phyloP scores from a whole-genome alignment of 31 red algal species.

The Asparagopsis taxiformis region DNA sequence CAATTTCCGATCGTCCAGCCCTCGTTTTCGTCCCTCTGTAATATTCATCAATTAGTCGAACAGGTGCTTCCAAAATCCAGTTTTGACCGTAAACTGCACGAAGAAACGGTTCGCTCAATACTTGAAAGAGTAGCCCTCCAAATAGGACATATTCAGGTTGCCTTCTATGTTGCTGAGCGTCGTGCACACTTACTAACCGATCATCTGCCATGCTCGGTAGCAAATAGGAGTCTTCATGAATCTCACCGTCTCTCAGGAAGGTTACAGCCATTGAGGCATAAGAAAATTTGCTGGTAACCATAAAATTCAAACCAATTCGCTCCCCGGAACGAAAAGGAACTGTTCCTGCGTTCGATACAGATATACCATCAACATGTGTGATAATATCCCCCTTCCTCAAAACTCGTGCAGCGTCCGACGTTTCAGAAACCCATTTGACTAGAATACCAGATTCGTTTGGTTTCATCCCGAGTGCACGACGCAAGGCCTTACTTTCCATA shows the following conservation, averaged over 20 bases:
- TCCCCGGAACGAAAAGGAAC: conserved; percentile 81
- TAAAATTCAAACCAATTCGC: conserved; percentile 79
- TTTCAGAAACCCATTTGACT: conserved; percentile 62
- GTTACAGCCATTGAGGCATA: conserved; percentile 50
- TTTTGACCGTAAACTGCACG: conserved; percentile 69
- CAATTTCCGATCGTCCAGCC: conserved; percentile 29
- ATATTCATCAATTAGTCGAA: conserved; percentile 60
- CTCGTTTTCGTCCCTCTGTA: conserved; percentile 26
- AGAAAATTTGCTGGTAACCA: conserved; percentile 80
- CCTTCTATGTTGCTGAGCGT: conserved; percentile 32
- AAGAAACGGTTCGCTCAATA: conserved; percentile 87
- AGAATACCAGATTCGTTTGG: conserved; percentile 62
- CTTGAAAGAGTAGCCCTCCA: conserved; percentile 89
- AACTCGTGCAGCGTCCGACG: conserved; percentile 45
- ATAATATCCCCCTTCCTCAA: conserved; percentile 82
- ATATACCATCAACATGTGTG: conserved; percentile 70
- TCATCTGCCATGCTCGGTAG: conserved; percentile 53
- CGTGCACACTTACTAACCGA: conserved; percentile 74
- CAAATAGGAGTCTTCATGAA: conserved; percentile 45
- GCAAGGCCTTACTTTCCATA: conserved; percentile 77
- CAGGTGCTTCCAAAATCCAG: conserved; percentile 74
- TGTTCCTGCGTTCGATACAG: conserved; percentile 85
- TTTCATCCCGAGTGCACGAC: conserved; percentile 56
- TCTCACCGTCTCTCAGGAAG: conserved; percentile 58
- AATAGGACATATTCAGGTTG: conserved; percentile 81